Evolutionary conservation across 2,329 filamentous ascomycete genomes (phyloP).

Genomic region (Claviceps arundinis): DNA sequence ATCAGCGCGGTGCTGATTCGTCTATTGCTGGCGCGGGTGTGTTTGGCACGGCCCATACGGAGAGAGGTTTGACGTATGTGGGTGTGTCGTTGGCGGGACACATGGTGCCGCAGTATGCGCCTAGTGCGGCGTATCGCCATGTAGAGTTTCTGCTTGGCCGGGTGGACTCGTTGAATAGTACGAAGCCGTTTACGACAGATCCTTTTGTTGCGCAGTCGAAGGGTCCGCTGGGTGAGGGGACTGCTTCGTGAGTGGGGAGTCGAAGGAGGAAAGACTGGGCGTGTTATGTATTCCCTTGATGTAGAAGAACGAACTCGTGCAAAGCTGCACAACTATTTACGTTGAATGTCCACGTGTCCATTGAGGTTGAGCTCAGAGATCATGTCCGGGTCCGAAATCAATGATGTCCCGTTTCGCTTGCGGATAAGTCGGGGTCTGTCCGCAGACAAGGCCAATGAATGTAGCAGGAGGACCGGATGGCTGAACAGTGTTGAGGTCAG

Average conservation of each 20-base stretch:
- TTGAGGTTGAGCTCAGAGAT: no score
- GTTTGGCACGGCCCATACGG: conserved; percentile 55
- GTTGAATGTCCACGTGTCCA: no score
- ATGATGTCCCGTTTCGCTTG: no score
- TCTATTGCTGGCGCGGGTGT: conserved; percentile 44
- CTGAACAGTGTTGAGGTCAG: no score
- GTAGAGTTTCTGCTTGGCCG: conserved; percentile 62
- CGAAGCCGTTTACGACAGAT: conserved; percentile 2
- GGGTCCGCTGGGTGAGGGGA: neutral
- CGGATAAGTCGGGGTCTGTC: no score
- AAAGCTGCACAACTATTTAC: no score
- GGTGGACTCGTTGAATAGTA: conserved; percentile 36
- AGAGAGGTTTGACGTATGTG: conserved; percentile 61
- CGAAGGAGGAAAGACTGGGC: no score
- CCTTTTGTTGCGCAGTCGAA: neutral
- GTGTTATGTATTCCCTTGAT: no score
- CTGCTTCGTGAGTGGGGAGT: neutral
- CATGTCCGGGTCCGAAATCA: no score
- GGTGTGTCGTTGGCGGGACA: conserved; percentile 51
- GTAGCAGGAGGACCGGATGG: no score
- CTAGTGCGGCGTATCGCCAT: conserved; percentile 54
- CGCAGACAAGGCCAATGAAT: no score
- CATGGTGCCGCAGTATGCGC: conserved; percentile 54
- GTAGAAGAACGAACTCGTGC: no score
- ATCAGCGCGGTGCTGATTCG: conserved; percentile 4